Conservation (phyloP, 441 rosid species). For the Pelargonium citronellum region DNA sequence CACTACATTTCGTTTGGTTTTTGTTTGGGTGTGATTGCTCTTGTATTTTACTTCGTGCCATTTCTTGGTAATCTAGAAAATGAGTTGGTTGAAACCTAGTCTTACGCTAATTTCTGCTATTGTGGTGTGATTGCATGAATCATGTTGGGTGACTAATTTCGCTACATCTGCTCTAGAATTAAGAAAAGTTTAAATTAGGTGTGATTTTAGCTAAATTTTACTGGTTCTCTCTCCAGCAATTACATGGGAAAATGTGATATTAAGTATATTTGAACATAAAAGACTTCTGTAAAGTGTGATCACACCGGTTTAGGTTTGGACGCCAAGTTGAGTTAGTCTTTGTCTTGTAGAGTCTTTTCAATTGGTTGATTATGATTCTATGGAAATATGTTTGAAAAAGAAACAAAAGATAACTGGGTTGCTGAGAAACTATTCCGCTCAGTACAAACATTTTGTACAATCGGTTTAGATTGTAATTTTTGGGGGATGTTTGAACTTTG, state of each 20-base stretch:
- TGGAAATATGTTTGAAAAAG: neutral
- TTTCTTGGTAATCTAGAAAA: neutral
- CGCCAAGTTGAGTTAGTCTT: neutral
- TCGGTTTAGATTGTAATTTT: neutral
- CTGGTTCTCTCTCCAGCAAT: too few relatives aligned
- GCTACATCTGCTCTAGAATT: too few relatives aligned
- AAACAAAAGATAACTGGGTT: neutral
- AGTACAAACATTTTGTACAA: neutral
- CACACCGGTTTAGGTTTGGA: neutral
- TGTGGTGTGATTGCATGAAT: too few relatives aligned
- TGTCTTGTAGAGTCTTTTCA: neutral
- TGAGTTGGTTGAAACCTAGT: too few relatives aligned
- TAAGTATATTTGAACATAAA: too few relatives aligned
- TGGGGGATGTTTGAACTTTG: neutral
- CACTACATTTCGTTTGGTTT: neutral
- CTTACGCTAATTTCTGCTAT: too few relatives aligned
- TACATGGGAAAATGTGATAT: too few relatives aligned
- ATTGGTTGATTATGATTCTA: neutral
- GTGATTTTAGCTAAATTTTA: too few relatives aligned
- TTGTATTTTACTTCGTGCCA: neutral
- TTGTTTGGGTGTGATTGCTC: neutral
- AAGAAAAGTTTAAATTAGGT: too few relatives aligned
- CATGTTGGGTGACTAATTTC: too few relatives aligned
- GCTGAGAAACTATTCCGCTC: neutral
- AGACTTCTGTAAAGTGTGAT: too few relatives aligned